Conservation (phyloP, 768 basidiomycete genomes). For the Phlebiopsis flavidoalba region DNA sequence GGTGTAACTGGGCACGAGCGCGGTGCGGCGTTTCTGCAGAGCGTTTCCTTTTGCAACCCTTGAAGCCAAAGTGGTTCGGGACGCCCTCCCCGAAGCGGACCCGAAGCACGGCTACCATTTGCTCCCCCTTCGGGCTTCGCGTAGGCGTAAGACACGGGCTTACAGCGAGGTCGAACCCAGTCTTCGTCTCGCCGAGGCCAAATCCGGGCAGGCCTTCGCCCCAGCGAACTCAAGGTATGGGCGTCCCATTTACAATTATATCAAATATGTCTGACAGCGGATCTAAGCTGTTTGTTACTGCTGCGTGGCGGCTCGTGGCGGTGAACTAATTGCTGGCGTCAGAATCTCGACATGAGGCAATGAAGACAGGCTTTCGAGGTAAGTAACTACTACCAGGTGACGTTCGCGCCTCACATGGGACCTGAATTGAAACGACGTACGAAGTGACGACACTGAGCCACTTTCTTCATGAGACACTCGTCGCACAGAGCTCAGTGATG, state of each 20-base stretch:
- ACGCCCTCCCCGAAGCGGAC: neutral
- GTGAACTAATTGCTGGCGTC: neutral
- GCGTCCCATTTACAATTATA: neutral
- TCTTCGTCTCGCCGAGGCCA: neutral
- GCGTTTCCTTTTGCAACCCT: neutral
- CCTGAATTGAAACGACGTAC: neutral
- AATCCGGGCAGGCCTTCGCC: neutral
- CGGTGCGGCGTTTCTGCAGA: neutral
- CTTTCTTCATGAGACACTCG: neutral
- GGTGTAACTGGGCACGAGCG: neutral
- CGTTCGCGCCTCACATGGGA: neutral
- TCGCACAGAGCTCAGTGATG: neutral
- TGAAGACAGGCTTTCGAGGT: neutral
- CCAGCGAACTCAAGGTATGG: neutral
- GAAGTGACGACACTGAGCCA: neutral
- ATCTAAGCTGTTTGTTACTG: neutral
- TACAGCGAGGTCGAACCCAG: neutral
- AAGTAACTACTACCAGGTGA: neutral
- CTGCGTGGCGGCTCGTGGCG: neutral
- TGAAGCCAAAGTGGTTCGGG: neutral
- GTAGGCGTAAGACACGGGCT: neutral
- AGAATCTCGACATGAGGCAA: neutral
- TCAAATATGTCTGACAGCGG: neutral
- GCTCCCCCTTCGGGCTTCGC: neutral
- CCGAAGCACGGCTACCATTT: neutral